Conservation (phyloP, 768 basidiomycete genomes). For the Terana coerulea region DNA sequence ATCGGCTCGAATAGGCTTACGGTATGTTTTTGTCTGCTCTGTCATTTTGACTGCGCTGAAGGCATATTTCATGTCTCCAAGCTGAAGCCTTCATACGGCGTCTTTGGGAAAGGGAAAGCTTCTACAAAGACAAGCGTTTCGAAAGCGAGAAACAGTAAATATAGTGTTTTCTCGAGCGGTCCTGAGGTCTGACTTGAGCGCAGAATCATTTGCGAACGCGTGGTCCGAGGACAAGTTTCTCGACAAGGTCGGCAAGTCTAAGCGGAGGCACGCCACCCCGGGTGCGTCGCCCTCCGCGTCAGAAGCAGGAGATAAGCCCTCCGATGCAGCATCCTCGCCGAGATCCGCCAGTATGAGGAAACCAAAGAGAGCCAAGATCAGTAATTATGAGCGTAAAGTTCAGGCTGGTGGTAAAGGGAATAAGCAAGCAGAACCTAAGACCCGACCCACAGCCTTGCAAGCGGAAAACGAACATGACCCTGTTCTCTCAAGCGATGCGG, state of each 20-base stretch:
- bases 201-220: not conserved
- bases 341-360: too few relatives aligned
- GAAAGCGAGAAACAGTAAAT: conserved; percentile 25
- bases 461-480: too few relatives aligned
- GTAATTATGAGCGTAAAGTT: too few relatives aligned
- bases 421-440: too few relatives aligned
- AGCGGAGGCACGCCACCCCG: not conserved
- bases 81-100: conserved; percentile 48
- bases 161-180: not conserved
- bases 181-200: not conserved
- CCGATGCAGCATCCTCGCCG: too few relatives aligned
- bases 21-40: conserved; percentile 32
- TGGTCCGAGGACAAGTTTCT: conserved; percentile 5
- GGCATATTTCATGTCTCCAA: conserved; percentile 23
- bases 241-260: not conserved
- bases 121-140: conserved; percentile 38
- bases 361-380: too few relatives aligned
- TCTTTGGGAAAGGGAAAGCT: conserved; percentile 64
- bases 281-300: too few relatives aligned
- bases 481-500: too few relatives aligned
- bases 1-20: conserved; percentile 61
- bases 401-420: too few relatives aligned
- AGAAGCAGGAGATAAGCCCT: too few relatives aligned
- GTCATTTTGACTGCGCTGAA: not conserved
- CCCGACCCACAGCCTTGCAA: too few relatives aligned